A percentile compares a stretch with the other conserved stretches of the same genome.
These are phyloP conservation scores for Mycosphaerella sp. DNA, from an alignment of 2,329 filamentous ascomycete species.

Conservation along the genomic window DNA sequence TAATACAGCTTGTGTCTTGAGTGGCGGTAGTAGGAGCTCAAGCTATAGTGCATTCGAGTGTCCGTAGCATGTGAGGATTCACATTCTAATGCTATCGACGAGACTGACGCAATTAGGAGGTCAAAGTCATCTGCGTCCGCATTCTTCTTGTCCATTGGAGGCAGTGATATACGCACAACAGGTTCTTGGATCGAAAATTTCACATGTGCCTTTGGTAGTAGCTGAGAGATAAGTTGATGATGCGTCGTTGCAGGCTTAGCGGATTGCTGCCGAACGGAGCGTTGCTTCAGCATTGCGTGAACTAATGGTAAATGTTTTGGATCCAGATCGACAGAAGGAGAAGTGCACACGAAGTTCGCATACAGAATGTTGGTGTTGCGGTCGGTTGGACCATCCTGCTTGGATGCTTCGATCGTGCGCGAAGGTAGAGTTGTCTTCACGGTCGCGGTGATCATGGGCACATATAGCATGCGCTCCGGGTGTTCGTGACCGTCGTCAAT, in stretches of 20 bases:
- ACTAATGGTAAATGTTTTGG: slow-evolving; percentile 85
- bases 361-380: slow-evolving; percentile 94
- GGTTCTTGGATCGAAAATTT: slow-evolving; percentile 97
- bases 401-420: slow-evolving; percentile 77
- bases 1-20: slow-evolving; percentile 90
- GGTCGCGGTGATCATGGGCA: slow-evolving; percentile 95
- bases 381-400: slow-evolving; percentile 63
- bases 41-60: slow-evolving; percentile 77
- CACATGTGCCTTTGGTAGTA: slow-evolving; percentile 87
- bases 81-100: slow-evolving; percentile 84
- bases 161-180: slow-evolving; percentile 81
- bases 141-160: slow-evolving; percentile 57
- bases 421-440: slow-evolving; percentile 91
- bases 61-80: slow-evolving; percentile 91
- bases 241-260: slow-evolving; percentile 12
- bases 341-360: slow-evolving; percentile 92
- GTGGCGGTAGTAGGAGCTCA: slow-evolving; percentile 74
- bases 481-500: slow-evolving; percentile 84
- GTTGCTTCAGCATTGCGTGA: slow-evolving; percentile 60
- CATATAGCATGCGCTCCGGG: slow-evolving; percentile 80
- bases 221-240: slow-evolving; percentile 73
- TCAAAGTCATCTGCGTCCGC: slow-evolving; percentile 76
- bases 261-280: slow-evolving; percentile 10
- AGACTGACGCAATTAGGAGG: slow-evolving; percentile 89
- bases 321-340: slow-evolving; percentile 86